Evolutionary conservation across 768 basidiomycete genomes (phyloP).

Genomic region (Clitopilus passeckerianus): DNA sequence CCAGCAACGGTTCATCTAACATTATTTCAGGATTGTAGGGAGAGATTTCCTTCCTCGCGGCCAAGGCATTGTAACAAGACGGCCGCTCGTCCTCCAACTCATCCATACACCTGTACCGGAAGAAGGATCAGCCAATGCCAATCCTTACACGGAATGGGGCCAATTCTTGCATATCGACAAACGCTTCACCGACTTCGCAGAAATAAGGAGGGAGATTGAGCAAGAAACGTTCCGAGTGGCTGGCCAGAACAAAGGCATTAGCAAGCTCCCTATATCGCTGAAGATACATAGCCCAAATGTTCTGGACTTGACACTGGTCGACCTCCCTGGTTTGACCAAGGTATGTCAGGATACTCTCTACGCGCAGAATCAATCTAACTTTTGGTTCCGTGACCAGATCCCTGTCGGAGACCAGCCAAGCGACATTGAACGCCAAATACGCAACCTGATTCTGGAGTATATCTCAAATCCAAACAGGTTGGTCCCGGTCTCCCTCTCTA

Average conservation of each 20-base stretch:
- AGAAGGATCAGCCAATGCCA: slow-evolving; percentile 36
- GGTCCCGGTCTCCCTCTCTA: slow-evolving; percentile 11
- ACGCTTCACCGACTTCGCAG: slow-evolving; percentile 92
- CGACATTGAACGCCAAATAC: slow-evolving; percentile 96
- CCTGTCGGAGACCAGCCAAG: slow-evolving; percentile 97
- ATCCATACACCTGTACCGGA: slow-evolving; percentile 79
- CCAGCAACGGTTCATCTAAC: background rate
- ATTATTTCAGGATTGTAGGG: slow-evolving; percentile 75
- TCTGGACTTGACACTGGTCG: slow-evolving; percentile 92
- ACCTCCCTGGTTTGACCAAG: slow-evolving; percentile 96
- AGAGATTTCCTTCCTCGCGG: slow-evolving; percentile 87
- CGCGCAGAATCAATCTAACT: background rate
- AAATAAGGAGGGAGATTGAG: slow-evolving; percentile 95
- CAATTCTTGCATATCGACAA: slow-evolving; percentile 98
- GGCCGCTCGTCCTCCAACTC: slow-evolving; percentile 93
- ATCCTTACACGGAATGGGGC: slow-evolving; percentile 79
- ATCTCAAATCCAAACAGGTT: slow-evolving; percentile 96
- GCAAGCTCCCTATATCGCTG: slow-evolving; percentile 91
- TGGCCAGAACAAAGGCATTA: slow-evolving; percentile 98
- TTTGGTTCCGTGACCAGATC: slow-evolving; percentile 45
- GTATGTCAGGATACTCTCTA: slow-evolving; percentile 33
- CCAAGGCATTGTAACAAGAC: slow-evolving; percentile 91
- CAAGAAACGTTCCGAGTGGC: slow-evolving; percentile 96
- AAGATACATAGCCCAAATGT: slow-evolving; percentile 96
- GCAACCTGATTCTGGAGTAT: slow-evolving; percentile 90